Base-by-base conservation (phyloP, 108 stramenopile genomes). In the Stephanodiscus triporus region DNA sequence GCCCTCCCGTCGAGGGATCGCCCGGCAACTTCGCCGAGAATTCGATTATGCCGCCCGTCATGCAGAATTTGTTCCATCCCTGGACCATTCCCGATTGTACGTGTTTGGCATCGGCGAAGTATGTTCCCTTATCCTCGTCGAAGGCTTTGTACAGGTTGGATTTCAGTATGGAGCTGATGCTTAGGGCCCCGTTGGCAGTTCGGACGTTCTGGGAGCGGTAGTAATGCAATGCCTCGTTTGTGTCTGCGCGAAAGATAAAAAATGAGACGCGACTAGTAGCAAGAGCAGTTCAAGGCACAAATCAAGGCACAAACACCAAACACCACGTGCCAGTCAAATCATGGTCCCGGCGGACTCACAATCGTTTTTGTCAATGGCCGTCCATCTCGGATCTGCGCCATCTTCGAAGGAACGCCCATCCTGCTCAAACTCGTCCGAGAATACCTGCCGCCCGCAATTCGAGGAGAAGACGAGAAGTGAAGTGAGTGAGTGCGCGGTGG, bases 321-420 rank as follows among this genome's bases (percentile, higher is more conserved):
- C n/a, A n/a, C n/a, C n/a, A n/a, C n/a, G n/a, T n/a, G n/a, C n/a
- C n/a, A n/a, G n/a, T n/a, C n/a, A n/a, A n/a, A n/a, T n/a, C n/a
- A n/a, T n/a, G n/a, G n/a, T n/a, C n/a, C n/a, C n/a, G n/a, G n/a
- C n/a, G 22, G 55, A 75, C 86, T 78, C 62, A 87, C 84, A 87
- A 75, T 85, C 84, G 68, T 96, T 97, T 59, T 96, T 96, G 66
- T 96, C 65, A 23, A 97, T 79, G 1, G 97, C 97, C 17, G 96
- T 97, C 98, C 98, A 99, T 60, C 89, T 75, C 16, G 98, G 96
- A 82, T 99, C 98, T 26, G 82, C 64, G 37, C 98, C 98, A 82
- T 99, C 97, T 38, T 85, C 60, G 76, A 99, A 97, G 17, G 82
- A 85, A 53, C 98, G 76, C n/a, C 90, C 91, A 1, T 82, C 85